Evolutionary conservation across 1,284 basidiomycete species (phyloP), one percentile per base, ranked within the genome.

Genomic region (Sanghuangporus baumii): DNA sequence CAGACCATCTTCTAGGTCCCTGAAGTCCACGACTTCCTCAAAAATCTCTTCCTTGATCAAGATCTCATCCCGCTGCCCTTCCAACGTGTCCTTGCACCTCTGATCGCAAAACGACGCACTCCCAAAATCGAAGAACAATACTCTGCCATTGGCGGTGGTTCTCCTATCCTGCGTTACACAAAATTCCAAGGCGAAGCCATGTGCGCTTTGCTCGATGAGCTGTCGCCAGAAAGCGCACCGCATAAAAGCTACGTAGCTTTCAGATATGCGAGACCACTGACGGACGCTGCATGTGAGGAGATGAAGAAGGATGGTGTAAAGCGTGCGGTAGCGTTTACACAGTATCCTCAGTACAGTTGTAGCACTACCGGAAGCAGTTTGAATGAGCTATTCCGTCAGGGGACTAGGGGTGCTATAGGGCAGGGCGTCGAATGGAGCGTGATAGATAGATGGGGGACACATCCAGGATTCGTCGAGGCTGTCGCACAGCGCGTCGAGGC

Each of bases 301-400:
- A 91, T 99, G 89, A 88, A 86, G 74, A 82, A 79, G 58, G 97
- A 99, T 72, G 94, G 96, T 20, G 94, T 99, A 40, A 89, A 83
- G 72, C 82, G 96, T 61, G 97, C 96, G 0, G 82, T 99, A 26
- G 97, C 96, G 20, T 99, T 99, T 78, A 94, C 94, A 2, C 97
- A 99, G 77, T 99, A 99, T 74, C 97, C 97, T 1, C 97, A 99
- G 75, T 99, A 99, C 78, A 94, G 91, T 71, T 99, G 97, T 77
- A 95, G 92, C 66, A 99, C 97, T 4, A 99, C 97, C 0, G 97
- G 97, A 46, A 96, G 94, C 77, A 95, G 91, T 72, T 73, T 99
- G 70, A 99, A 99, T 72, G 96, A 99, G 76, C 79, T 99, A 47
- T 97, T 88, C 73, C 74, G 87, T 68, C 77, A 76, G 68, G 83